Base-by-base conservation (phyloP, 176 grass and related monocot genomes). In the Oryza officinalis region DNA sequence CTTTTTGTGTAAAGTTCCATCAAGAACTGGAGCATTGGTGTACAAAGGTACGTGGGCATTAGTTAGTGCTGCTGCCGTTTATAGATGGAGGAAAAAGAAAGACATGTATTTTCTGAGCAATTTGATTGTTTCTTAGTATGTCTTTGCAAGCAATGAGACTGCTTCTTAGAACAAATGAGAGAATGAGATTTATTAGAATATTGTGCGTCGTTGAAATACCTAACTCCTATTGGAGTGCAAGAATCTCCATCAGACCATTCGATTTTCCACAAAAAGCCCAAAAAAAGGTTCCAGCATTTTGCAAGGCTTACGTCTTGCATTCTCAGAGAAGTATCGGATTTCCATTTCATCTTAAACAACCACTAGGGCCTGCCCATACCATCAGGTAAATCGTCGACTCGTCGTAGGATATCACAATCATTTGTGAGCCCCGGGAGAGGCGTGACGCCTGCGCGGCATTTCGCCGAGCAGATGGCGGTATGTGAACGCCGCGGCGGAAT, bases 151-250 rank as follows among this genome's bases (percentile, higher is more conserved):
- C 68, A 76, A 80, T 63, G 57, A 88, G 46, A 73, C 63, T 76
- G 43, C 37, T 65, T 90, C 17, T 77, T 85, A 93, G 72, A 85
- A 90, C 67, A 79, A 81, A 50, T 28, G 26, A 73, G 60, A 73
- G 63, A 70, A 57, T 65, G 71, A 78, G 46, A 57, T 22, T 22
- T 57, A 1, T 57, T 57, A 50, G 50, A 69, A 71, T 70, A 65
- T 57, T 59, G 18, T 61, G 22, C 57, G 2, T 11, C 11, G 6
- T 10, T 61, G 8, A 25, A 61, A 25, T 25, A 2, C 6, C 25
- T 61, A 61, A 3, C n/a, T 2, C 5, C 8, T n/a, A 59, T 2
- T 25, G n/a, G 8, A 23, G 23, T 10, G 9, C 57, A 61, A 10
- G 6, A 61, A 61, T 61, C n/a, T 25, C 57, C 57, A 61, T 61